Percentiles rank a stretch among this genome's conserved stretches.
Conservation (phyloP, 139 green algal species). For the Pseudopediastrum boryanum region DNA sequence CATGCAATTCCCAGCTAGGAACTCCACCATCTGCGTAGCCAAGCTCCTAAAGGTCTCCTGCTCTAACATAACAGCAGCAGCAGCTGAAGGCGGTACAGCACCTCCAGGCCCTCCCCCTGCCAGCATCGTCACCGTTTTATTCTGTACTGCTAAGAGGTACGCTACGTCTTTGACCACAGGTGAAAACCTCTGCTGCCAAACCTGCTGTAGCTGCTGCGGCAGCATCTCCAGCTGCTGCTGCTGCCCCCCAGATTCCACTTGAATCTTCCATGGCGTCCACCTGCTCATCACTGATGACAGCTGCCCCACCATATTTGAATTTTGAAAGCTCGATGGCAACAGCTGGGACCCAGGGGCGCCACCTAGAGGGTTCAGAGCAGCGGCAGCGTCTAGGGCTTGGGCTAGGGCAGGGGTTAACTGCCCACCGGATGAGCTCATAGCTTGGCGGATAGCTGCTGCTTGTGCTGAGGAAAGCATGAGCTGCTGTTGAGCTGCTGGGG, state of each 20-base stretch:
- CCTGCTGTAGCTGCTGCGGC: constrained; percentile 11
- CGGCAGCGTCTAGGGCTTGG: no score
- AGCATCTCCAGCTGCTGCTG: background rate
- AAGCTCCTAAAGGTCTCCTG: background rate
- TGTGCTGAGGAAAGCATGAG: background rate
- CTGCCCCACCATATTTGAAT: no score
- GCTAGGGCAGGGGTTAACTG: no score
- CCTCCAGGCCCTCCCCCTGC: background rate
- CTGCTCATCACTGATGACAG: no score
- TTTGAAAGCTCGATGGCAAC: background rate
- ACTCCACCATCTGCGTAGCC: background rate
- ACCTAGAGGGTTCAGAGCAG: no score
- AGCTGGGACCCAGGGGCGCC: no score
- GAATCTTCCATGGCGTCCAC: background rate
- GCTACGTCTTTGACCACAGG: constrained; percentile 11
- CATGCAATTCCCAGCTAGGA: background rate
- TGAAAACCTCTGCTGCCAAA: constrained; percentile 10
- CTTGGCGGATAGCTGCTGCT: background rate
- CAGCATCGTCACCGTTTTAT: background rate
- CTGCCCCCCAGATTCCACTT: background rate
- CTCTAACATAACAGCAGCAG: constrained; percentile 6
- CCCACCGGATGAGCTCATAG: no score
- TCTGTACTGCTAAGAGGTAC: constrained; percentile 3
- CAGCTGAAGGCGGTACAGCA: background rate
- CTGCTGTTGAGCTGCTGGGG: background rate